Base-by-base conservation (phyloP, 805 yeast genomes). In the Candida montana region DNA sequence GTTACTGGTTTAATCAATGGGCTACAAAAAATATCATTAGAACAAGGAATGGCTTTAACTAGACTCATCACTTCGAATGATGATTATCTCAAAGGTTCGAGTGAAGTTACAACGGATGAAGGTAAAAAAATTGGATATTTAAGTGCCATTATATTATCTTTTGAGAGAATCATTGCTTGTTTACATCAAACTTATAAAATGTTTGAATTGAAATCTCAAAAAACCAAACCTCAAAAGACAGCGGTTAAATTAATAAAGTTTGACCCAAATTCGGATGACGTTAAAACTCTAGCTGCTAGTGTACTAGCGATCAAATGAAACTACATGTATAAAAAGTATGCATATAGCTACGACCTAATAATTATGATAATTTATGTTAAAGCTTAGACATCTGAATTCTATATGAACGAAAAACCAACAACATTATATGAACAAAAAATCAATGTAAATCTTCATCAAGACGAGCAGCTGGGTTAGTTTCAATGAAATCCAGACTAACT, bases 391-490 rank as follows among this genome's bases (percentile, higher is more conserved):
- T 8, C 23, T 29, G 15, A 10, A 29, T 15, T 29, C 31, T 29
- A 29, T 29, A 29, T n/a, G 18, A 13, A 15, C 7, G 6, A n/a
- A 29, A n/a, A 29, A 23, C 26, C 26, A 23, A 23, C 26, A 23
- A 23, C 10, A 23, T 23, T 23, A 23, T 23, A 23, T 23, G n/a
- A n/a, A 23, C 7, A 28, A 12, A 12, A 28, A n/a, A 19, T 37
- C 23, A 43, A 21, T 47, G 46, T 19, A 54, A 39, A 34, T 79
- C 81, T 67, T 83, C 88, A 54, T 95, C 99, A 58, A 93, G 74
- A 69, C 99, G 83, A 42, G 97, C 98, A 47, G 99, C 99, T 35
- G 99, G 96, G 62, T 93, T 95, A 45, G 79, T 80, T 69, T 93
- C 97, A 54, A 93, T 85, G 66, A 93, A 91, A 61, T 88, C 96